phyloP scores from a whole-genome alignment of 352 stramenopile genomes.

The Phytopythium kandeliae region DNA sequence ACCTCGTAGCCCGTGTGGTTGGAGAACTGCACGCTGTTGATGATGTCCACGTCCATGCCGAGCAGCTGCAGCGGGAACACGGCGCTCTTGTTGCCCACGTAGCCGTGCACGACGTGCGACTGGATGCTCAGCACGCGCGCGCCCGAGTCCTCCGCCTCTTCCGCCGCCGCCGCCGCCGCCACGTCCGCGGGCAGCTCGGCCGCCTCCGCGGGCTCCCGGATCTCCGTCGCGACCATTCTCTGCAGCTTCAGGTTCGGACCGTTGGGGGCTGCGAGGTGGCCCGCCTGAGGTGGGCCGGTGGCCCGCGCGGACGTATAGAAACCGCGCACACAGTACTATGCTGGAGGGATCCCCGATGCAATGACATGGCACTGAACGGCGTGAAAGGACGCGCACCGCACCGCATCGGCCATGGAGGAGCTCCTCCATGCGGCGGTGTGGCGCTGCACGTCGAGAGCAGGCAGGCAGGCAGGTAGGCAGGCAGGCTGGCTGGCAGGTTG shows the following conservation, averaged over 20 bases:
- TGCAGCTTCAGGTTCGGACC: too few species aligned
- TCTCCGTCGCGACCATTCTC: neutral
- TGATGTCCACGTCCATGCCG: slow-evolving; percentile 81
- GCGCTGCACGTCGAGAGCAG: too few species aligned
- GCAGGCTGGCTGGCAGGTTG: too few species aligned
- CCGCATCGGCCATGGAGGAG: too few species aligned
- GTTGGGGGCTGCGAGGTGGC: neutral
- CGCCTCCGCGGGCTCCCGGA: neutral
- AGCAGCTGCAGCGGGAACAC: slow-evolving; percentile 83
- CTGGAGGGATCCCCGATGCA: too few species aligned
- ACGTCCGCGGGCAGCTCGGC: neutral
- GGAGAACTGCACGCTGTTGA: slow-evolving; percentile 88
- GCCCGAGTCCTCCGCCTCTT: slow-evolving; percentile 23
- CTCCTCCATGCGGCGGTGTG: too few species aligned
- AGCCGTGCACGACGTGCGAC: slow-evolving; percentile 84
- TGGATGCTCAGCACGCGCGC: slow-evolving; percentile 83
- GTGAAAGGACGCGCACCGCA: too few species aligned
- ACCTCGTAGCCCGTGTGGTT: slow-evolving; percentile 82
- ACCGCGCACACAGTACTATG: neutral
- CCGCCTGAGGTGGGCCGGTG: neutral
- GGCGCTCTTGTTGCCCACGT: slow-evolving; percentile 85
- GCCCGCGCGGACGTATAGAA: neutral
- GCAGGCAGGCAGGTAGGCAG: too few species aligned
- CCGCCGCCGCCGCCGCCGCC: slow-evolving; percentile 9
- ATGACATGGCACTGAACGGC: neutral